Evolutionary conservation across 257 asterid genomes (phyloP).

Genomic region (Penstemon davidsonii): DNA sequence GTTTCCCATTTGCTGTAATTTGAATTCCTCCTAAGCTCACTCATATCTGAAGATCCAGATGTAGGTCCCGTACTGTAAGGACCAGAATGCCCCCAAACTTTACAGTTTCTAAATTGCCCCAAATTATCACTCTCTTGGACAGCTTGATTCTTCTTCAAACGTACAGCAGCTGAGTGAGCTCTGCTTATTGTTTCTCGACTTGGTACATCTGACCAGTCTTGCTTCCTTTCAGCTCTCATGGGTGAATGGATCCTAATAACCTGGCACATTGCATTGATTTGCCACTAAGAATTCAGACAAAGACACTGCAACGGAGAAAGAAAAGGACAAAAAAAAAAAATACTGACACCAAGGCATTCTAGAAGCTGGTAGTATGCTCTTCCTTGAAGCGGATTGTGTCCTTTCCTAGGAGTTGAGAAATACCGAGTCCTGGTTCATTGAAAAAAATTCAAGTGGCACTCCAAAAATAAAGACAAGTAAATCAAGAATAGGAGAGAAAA

Average conservation of each 20-base stretch:
- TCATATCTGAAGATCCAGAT: slow-evolving; percentile 78
- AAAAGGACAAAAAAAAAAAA: background rate
- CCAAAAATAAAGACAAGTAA: background rate
- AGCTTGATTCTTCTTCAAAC: slow-evolving; percentile 49
- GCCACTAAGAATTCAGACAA: slow-evolving; percentile 7
- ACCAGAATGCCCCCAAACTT: slow-evolving; percentile 63
- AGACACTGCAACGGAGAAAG: background rate
- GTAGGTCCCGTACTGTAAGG: slow-evolving; percentile 66
- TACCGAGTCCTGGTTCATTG: slow-evolving; percentile 68
- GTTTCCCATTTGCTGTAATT: slow-evolving; percentile 90
- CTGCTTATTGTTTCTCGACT: slow-evolving; percentile 66
- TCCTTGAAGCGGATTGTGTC: slow-evolving; percentile 99
- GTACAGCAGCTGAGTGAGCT: slow-evolving; percentile 84
- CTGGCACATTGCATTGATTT: slow-evolving; percentile 39
- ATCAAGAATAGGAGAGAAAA: slow-evolving; percentile 3
- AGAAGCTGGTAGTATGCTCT: slow-evolving; percentile 98
- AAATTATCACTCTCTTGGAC: slow-evolving; percentile 36
- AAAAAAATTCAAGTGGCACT: background rate
- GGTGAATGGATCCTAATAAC: slow-evolving; percentile 98
- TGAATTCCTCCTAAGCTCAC: slow-evolving; percentile 65
- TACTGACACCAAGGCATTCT: slow-evolving; percentile 96
- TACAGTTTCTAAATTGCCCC: slow-evolving; percentile 82
- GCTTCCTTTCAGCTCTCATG: slow-evolving; percentile 86
- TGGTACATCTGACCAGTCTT: slow-evolving; percentile 91
- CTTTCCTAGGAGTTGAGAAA: slow-evolving; percentile 93